Percentiles rank a stretch among this genome's conserved stretches.
Evolutionary conservation across 2,329 filamentous ascomycete genomes (phyloP).

Genomic region (Colletotrichum sp.): DNA sequence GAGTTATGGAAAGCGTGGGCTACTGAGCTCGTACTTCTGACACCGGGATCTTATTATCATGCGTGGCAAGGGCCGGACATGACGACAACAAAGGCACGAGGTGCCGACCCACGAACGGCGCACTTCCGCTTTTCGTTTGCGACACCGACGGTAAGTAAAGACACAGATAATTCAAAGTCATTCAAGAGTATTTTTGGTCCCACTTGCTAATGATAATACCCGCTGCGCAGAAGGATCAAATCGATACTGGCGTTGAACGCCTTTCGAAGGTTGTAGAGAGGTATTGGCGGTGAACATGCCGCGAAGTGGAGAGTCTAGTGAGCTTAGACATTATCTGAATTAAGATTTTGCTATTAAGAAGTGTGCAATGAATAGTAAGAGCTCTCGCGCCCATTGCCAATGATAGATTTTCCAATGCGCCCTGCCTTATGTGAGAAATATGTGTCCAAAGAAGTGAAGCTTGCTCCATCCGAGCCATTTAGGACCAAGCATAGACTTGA

Average conservation of each 20-base stretch:
- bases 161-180: neutral
- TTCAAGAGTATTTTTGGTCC: neutral
- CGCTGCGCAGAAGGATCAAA: neutral
- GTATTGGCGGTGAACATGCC: neutral
- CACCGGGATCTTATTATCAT: constrained; percentile 35
- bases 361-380: neutral
- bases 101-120: constrained; percentile 25
- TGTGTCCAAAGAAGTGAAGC: neutral
- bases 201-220: neutral
- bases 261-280: neutral
- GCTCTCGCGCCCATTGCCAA: neutral
- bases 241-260: neutral
- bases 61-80: constrained; percentile 32
- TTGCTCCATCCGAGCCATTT: neutral
- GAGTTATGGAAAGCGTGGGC: constrained; percentile 23
- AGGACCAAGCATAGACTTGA: neutral
- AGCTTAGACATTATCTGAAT: neutral
- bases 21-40: constrained; percentile 28
- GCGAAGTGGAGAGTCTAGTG: neutral
- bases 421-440: neutral
- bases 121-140: constrained; percentile 33
- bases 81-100: constrained; percentile 26
- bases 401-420: neutral
- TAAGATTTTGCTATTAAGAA: neutral
- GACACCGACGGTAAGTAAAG: constrained; percentile 28